These are phyloP conservation scores for Solanum chiquidenum DNA, from an alignment of 257 asterid genomes.

Conservation along the genomic window DNA sequence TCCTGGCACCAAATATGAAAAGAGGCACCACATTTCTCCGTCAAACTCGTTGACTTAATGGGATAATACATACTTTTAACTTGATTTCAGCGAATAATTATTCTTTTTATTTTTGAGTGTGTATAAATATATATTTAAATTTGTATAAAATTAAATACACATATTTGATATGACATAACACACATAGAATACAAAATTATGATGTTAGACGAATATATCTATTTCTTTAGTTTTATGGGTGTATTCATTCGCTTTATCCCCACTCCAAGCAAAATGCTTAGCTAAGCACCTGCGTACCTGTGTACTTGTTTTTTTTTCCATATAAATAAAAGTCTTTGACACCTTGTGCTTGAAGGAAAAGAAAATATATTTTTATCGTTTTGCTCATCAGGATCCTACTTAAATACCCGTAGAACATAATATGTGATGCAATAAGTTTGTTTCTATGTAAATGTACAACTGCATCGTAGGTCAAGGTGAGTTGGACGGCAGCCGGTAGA, in stretches of 20 bases:
- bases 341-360: background rate
- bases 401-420: background rate
- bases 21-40: background rate
- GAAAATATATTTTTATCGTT: background rate
- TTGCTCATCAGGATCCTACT: background rate
- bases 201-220: accelerated
- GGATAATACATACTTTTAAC: too few relatives aligned
- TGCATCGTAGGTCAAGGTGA: background rate
- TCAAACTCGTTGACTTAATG: background rate
- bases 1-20: background rate
- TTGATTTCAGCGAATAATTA: accelerated
- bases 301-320: background rate
- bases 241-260: background rate
- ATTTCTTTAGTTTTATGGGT: background rate
- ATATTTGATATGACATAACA: background rate
- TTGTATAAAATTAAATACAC: too few relatives aligned
- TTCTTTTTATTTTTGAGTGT: accelerated
- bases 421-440: background rate
- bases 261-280: background rate
- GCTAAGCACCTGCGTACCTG: background rate
- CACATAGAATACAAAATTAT: accelerated
- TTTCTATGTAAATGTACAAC: background rate
- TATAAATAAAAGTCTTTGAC: background rate
- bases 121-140: too few relatives aligned
- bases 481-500: background rate